These are phyloP conservation scores for Fusarium torreyae DNA, from an alignment of 2,329 filamentous ascomycete species.

Conservation along the genomic window DNA sequence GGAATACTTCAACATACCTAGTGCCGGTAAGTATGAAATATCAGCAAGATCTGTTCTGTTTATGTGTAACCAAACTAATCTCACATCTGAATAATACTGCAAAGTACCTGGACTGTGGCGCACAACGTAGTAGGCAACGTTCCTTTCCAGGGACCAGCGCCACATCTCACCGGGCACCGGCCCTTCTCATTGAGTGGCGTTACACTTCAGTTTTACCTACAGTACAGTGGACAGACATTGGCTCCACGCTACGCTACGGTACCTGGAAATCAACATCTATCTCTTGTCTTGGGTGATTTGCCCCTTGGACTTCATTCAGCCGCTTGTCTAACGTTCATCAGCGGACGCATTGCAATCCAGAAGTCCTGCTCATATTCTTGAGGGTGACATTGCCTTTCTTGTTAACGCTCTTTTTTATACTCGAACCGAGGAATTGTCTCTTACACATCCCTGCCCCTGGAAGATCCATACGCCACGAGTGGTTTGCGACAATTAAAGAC, in stretches of 20 bases:
- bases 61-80: too few species aligned
- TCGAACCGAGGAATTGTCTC: background rate
- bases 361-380: background rate
- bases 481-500: slow-evolving; percentile 41
- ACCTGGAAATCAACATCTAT: slow-evolving; percentile 5
- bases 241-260: slow-evolving; percentile 25
- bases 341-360: background rate
- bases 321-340: background rate
- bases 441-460: slow-evolving; percentile 11
- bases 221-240: slow-evolving; percentile 5
- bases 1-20: too few species aligned
- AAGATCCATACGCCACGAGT: slow-evolving; percentile 19
- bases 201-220: slow-evolving; percentile 1
- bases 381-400: background rate
- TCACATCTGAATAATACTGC: too few species aligned
- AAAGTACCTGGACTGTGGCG: slow-evolving; percentile 24
- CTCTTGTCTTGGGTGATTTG: slow-evolving; percentile 25
- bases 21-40: too few species aligned
- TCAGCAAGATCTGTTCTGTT: too few species aligned
- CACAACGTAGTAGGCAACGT: background rate
- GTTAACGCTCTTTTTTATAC: background rate
- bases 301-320: slow-evolving; percentile 25
- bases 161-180: slow-evolving; percentile 31
- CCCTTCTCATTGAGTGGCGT: slow-evolving; percentile 17
- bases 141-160: slow-evolving; percentile 21